Conservation (phyloP, 2,329 filamentous ascomycete species). For the Cryphonectria japonica region DNA sequence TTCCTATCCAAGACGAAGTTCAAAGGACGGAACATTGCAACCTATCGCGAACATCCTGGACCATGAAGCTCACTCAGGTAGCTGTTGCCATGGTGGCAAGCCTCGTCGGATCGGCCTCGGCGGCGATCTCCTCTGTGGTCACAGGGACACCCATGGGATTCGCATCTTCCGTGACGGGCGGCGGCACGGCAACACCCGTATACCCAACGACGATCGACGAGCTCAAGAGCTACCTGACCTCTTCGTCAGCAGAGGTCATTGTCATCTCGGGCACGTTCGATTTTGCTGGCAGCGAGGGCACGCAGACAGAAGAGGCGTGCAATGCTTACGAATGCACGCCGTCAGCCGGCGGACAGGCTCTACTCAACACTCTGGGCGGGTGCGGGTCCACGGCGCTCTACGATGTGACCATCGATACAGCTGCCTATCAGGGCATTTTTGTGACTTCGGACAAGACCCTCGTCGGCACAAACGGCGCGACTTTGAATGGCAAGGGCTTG, state of each 20-base stretch:
- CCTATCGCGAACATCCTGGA: not conserved
- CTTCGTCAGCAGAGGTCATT: conserved; percentile 58
- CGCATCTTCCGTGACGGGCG: conserved; percentile 60
- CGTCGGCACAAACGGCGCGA: conserved; percentile 56
- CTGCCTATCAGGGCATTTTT: conserved; percentile 52
- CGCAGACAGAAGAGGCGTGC: conserved; percentile 55
- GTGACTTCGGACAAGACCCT: conserved; percentile 62
- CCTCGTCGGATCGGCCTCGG: conserved; percentile 32
- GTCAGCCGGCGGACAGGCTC: conserved; percentile 17
- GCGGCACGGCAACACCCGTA: conserved; percentile 56
- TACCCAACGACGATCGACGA: conserved; percentile 58
- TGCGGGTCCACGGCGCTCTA: conserved; percentile 47
- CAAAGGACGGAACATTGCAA: not conserved
- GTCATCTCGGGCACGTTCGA: conserved; percentile 60
- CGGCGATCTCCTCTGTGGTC: conserved; percentile 37
- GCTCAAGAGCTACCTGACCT: conserved; percentile 61
- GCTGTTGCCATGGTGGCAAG: not conserved
- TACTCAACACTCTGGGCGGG: conserved; percentile 43
- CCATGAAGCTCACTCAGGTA: conserved; percentile 9
- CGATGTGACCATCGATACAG: conserved; percentile 53
- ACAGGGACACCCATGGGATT: conserved; percentile 46
- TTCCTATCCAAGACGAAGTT: not conserved
- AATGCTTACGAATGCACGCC: conserved; percentile 52
- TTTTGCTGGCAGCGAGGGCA: conserved; percentile 60
- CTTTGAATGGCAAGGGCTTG: conserved; percentile 62